Evolutionary conservation across 2,329 filamentous ascomycete species (phyloP), one percentile per base, ranked within the genome.

Genomic region (Hymenoscyphus scutula): DNA sequence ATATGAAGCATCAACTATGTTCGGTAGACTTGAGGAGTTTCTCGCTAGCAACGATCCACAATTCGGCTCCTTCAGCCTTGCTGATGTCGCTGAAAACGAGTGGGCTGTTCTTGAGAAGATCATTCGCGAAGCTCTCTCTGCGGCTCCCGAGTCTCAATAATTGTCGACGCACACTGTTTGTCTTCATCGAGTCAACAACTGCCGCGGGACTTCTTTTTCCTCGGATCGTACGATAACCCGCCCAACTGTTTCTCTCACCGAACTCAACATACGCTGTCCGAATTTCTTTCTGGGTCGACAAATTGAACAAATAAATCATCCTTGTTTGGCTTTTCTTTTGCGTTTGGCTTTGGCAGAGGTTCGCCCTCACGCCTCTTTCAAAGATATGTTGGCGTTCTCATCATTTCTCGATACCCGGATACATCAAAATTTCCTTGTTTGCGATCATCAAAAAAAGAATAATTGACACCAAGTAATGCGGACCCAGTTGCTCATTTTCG

Each of bases 71-170:
- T 75, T 83, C 76, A 81, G 79, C 5, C 76, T 87, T 2, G 74
- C 76, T 0, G 70, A 81, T 45, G 77, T 79, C 11, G 80, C 80
- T 1, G 65, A 73, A 5, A 66, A 71, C 13, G 84, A 87, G 72
- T 79, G 82, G 69, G 67, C 71, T 5, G 79, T 79, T 2, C 75
- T 87, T 5, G 81, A 85, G 71, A 71, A 74, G 4, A 77, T 84
- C 56, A 72, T 87, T 29, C 73, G 74, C 8, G 57, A 63, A 53
- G 67, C 69, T 56, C 61, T 73, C 17, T 66, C 69, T 60, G 64
- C 64, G 23, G 23, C 19, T 23, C 34, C n/a, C 23, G 13, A 19
- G 17, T 38, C 25, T 37, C 6, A 48, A 48, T 48, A 48, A 48
- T 23, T 48, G 41, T 48, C 41, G 41, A 48, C 41, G 19, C 41